These are phyloP conservation scores for Ramalina peruviana DNA, from an alignment of 495 filamentous ascomycete species.

Conservation along the genomic window DNA sequence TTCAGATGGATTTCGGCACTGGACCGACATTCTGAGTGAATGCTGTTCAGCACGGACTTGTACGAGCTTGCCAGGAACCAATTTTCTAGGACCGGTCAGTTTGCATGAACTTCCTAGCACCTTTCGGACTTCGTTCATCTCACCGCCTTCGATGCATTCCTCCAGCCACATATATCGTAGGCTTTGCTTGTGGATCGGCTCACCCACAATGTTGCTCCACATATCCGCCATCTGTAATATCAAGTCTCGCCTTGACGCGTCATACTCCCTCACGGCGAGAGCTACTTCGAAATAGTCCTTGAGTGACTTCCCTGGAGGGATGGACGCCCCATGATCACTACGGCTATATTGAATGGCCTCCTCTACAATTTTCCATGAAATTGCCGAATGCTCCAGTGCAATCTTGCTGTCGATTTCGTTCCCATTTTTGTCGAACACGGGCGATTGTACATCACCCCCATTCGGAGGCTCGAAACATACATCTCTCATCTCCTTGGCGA, in stretches of 20 bases:
- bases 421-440: slow-evolving; percentile 52
- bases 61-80: slow-evolving; percentile 83
- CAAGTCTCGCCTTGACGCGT: slow-evolving; percentile 35
- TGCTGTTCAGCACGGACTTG: slow-evolving; percentile 51
- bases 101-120: neutral
- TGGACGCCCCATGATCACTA: slow-evolving; percentile 39
- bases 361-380: slow-evolving; percentile 68
- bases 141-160: slow-evolving; percentile 81
- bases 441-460: slow-evolving; percentile 31
- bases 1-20: slow-evolving; percentile 46
- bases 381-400: slow-evolving; percentile 38
- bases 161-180: slow-evolving; percentile 91
- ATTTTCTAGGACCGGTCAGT: slow-evolving; percentile 45
- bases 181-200: slow-evolving; percentile 61
- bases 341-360: slow-evolving; percentile 73
- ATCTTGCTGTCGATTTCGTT: slow-evolving; percentile 36
- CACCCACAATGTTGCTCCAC: slow-evolving; percentile 86
- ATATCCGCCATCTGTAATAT: slow-evolving; percentile 53
- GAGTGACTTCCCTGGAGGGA: slow-evolving; percentile 53
- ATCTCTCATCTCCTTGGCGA: slow-evolving; percentile 58
- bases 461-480: slow-evolving; percentile 37
- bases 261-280: slow-evolving; percentile 36
- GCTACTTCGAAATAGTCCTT: slow-evolving; percentile 63
- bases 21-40: slow-evolving; percentile 48
- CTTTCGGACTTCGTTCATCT: slow-evolving; percentile 16